Percentiles rank a stretch among this genome's conserved stretches.
Conservation (phyloP, 2,329 filamentous ascomycete genomes). For the Xylaria sp. region DNA sequence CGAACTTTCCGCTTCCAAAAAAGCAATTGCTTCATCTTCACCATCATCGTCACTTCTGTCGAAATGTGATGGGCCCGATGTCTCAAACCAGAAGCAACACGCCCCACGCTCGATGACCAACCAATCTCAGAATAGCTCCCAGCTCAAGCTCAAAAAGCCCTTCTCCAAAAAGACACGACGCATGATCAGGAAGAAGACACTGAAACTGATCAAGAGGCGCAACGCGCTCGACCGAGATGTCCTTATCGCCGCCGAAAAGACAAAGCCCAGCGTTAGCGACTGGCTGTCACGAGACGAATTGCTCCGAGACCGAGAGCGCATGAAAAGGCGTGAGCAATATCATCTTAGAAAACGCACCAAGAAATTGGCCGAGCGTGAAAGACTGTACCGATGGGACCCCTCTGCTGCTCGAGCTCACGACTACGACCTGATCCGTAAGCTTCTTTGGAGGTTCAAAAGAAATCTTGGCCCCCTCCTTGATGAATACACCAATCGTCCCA, state of each 20-base stretch:
- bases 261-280: slow-evolving; percentile 26
- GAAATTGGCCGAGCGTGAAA: slow-evolving; percentile 35
- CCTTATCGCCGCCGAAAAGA: slow-evolving; percentile 31
- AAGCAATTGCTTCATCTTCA: slow-evolving; percentile 5
- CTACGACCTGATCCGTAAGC: slow-evolving; percentile 35
- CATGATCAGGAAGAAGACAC: slow-evolving; percentile 32
- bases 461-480: slow-evolving; percentile 40
- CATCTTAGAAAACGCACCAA: slow-evolving; percentile 30
- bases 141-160: slow-evolving; percentile 29
- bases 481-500: neutral
- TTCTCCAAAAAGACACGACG: slow-evolving; percentile 36
- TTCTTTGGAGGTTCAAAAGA: slow-evolving; percentile 40
- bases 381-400: slow-evolving; percentile 32
- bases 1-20: neutral
- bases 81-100: slow-evolving; percentile 16
- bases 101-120: neutral
- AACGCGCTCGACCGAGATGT: slow-evolving; percentile 39
- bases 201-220: slow-evolving; percentile 39
- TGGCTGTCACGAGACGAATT: slow-evolving; percentile 34
- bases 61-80: slow-evolving; percentile 7
- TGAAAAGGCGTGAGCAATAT: slow-evolving; percentile 37
- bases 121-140: slow-evolving; percentile 11
- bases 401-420: slow-evolving; percentile 36
- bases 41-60: neutral
- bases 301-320: slow-evolving; percentile 26